Percentiles rank a stretch among this genome's conserved stretches.
These are phyloP conservation scores for Rhodotorula sp. DNA, from an alignment of 1,284 basidiomycete genomes.

Conservation along the genomic window DNA sequence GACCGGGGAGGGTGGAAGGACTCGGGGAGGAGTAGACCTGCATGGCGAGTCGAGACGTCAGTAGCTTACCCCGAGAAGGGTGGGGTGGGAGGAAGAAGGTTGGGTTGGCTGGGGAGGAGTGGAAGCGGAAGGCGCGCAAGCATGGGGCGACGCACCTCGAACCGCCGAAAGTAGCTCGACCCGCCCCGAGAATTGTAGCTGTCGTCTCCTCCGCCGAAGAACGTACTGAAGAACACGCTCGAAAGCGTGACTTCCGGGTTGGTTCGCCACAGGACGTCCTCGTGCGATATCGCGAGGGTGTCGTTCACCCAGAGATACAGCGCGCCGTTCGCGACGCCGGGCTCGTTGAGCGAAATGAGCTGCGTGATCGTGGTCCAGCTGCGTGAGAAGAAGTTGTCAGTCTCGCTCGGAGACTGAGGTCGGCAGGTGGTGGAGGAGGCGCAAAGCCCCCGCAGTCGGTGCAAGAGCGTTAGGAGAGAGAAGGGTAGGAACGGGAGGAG, in stretches of 20 bases:
- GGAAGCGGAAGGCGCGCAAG: too few species aligned
- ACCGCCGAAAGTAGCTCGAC: constrained; percentile 8
- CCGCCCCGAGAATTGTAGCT: constrained; percentile 3
- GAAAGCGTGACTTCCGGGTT: constrained; percentile 16
- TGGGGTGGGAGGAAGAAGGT: neutral
- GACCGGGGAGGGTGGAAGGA: neutral
- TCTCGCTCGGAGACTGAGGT: too few species aligned
- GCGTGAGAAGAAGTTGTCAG: neutral
- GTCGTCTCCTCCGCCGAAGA: constrained; percentile 27
- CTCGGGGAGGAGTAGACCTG: neutral
- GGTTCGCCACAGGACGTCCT: constrained; percentile 20
- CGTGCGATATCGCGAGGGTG: constrained; percentile 25
- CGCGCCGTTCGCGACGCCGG: constrained; percentile 27
- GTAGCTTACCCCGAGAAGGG: neutral
- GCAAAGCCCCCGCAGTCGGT: too few species aligned
- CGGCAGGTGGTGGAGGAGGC: too few species aligned
- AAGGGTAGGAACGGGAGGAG: too few species aligned
- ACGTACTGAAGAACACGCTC: constrained; percentile 34
- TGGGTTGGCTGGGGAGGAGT: too few species aligned
- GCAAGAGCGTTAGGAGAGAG: too few species aligned
- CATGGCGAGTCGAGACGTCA: too few species aligned
- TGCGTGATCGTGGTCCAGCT: constrained; percentile 37
- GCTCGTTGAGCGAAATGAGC: constrained; percentile 33
- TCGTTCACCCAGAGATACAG: constrained; percentile 30
- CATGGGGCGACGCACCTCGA: constrained; percentile 6